A percentile compares a stretch with the other conserved stretches of the same genome.
These are phyloP conservation scores for Globisporangium heterothallicum DNA, from an alignment of 352 stramenopile genomes.

Conservation along the genomic window DNA sequence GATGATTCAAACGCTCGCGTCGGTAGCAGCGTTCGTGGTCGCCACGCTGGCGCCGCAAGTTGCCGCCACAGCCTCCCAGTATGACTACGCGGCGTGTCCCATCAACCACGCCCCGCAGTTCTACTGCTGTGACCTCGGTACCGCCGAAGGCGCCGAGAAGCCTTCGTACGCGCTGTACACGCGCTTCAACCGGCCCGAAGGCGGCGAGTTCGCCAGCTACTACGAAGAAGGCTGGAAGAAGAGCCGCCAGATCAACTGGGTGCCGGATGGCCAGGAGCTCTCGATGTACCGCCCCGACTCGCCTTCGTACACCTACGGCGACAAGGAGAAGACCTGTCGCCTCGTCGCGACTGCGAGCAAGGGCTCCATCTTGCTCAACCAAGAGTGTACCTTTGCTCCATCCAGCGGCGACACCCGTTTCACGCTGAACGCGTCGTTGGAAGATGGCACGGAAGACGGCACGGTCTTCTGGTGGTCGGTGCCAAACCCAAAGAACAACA, in stretches of 20 bases:
- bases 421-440: slow-evolving; percentile 44
- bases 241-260: slow-evolving; percentile 60
- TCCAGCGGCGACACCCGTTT: slow-evolving; percentile 28
- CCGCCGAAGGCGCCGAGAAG: slow-evolving; percentile 19
- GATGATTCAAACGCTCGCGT: slow-evolving; percentile 11
- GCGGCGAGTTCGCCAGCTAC: slow-evolving; percentile 35
- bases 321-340: slow-evolving; percentile 40
- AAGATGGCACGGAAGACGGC: slow-evolving; percentile 37
- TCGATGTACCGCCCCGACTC: slow-evolving; percentile 55
- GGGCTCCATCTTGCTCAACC: slow-evolving; percentile 20
- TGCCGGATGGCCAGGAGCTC: slow-evolving; percentile 27
- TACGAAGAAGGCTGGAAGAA: slow-evolving; percentile 68
- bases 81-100: slow-evolving; percentile 51
- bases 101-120: slow-evolving; percentile 53
- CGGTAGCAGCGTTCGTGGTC: slow-evolving; percentile 12
- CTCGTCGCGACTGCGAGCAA: slow-evolving; percentile 26
- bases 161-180: slow-evolving; percentile 46
- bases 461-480: slow-evolving; percentile 51
- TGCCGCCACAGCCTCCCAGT: slow-evolving; percentile 37
- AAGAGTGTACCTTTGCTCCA: slow-evolving; percentile 44
- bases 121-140: slow-evolving; percentile 48
- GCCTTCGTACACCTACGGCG: slow-evolving; percentile 51
- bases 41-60: slow-evolving; percentile 21
- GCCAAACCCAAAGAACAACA: slow-evolving; percentile 63
- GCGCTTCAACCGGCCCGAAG: slow-evolving; percentile 50